These are phyloP conservation scores for Mycosphaerelloides madeirae DNA, from an alignment of 2,329 filamentous ascomycete genomes.

Conservation along the genomic window DNA sequence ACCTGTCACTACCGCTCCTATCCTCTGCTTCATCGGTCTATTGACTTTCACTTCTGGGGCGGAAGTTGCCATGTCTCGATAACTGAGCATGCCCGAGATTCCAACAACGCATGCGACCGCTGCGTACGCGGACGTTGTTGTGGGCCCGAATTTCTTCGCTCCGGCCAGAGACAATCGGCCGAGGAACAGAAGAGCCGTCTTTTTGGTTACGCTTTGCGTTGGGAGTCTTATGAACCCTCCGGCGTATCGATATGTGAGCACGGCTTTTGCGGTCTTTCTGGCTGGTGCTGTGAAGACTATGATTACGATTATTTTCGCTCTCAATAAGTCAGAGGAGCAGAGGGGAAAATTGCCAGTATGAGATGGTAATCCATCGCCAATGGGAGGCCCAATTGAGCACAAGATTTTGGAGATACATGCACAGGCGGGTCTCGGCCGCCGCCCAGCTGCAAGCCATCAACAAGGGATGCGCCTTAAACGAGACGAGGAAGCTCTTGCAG, in stretches of 20 bases:
- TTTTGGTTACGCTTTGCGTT: conserved; percentile 45
- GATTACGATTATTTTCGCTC: conserved; percentile 4
- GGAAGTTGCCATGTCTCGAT: conserved; percentile 56
- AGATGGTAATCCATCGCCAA: too few relatives aligned
- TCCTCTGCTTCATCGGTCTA: conserved; percentile 39
- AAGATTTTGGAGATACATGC: too few relatives aligned
- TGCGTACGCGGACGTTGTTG: conserved; percentile 57
- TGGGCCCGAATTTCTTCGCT: conserved; percentile 50
- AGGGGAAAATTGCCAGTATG: too few relatives aligned
- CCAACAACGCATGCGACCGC: conserved; percentile 62
- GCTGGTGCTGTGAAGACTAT: conserved; percentile 7
- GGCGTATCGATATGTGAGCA: conserved; percentile 28
- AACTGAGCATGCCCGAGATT: conserved; percentile 56
- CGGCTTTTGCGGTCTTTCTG: conserved; percentile 5
- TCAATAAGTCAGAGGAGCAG: conserved; percentile 4
- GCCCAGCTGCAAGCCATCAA: too few relatives aligned
- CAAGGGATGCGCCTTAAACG: too few relatives aligned
- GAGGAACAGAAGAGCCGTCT: conserved; percentile 48
- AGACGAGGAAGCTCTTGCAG: too few relatives aligned
- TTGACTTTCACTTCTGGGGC: conserved; percentile 54
- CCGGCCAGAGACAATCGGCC: conserved; percentile 41
- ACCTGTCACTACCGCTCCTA: not conserved
- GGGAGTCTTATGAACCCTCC: conserved; percentile 52
- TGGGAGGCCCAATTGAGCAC: too few relatives aligned
- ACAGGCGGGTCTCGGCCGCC: too few relatives aligned